Conservation (phyloP, 257 asterid genomes). For the Solanum dulcamara region DNA sequence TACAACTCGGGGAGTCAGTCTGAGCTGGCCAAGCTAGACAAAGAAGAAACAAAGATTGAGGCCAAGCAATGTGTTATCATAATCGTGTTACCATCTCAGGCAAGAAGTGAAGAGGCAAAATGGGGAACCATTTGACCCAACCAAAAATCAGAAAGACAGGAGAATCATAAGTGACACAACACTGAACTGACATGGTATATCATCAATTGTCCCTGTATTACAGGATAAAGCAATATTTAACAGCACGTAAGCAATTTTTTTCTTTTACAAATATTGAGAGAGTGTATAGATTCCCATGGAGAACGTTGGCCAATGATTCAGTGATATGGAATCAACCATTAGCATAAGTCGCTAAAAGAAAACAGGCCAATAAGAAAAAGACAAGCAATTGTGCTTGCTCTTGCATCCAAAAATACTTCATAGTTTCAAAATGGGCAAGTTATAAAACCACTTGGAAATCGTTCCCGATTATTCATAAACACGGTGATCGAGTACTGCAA, state of each 20-base stretch:
- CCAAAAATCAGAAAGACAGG: not conserved
- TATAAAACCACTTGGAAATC: not conserved
- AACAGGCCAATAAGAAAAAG: not conserved
- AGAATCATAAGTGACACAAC: not conserved
- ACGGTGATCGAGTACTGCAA: not conserved
- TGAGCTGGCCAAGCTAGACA: slow-evolving; percentile 72
- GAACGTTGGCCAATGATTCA: not conserved
- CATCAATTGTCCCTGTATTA: not conserved
- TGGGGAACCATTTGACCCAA: not conserved
- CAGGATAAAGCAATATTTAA: not conserved
- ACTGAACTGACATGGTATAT: not conserved
- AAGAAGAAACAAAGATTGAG: slow-evolving; percentile 1
- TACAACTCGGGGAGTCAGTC: slow-evolving; percentile 82
- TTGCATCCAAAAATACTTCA: not conserved
- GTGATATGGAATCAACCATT: not conserved
- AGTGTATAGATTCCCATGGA: not conserved
- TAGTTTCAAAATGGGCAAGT: not conserved
- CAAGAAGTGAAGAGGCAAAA: not conserved
- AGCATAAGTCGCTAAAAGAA: not conserved
- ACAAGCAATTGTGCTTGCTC: not conserved
- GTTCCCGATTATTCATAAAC: not conserved
- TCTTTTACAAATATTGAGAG: not conserved
- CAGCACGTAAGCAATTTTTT: not conserved
- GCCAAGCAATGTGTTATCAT: not conserved
- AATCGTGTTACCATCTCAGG: not conserved